A percentile compares a stretch with the other conserved stretches of the same genome.
Conservation (phyloP, 129 eudicot genomes). For the Kitagawia praeruptora region DNA sequence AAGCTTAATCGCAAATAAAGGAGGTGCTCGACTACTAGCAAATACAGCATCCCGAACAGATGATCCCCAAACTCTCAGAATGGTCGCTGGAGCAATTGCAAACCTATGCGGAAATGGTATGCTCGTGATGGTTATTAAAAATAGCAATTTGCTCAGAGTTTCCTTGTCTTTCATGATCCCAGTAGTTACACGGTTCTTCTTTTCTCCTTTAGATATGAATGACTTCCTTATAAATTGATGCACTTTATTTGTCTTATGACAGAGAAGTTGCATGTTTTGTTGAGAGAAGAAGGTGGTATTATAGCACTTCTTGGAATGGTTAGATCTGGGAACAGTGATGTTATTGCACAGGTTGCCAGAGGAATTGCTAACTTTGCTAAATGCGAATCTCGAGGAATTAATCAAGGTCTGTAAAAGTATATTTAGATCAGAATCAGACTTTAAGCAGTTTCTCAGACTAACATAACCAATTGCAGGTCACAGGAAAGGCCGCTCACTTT, state of each 20-base stretch:
- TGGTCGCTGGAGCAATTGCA: conserved; percentile 99
- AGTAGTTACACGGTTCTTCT: not conserved
- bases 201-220: not conserved
- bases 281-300: conserved; percentile 78
- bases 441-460: conserved; percentile 6
- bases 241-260: conserved; percentile 16
- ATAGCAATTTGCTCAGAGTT: not conserved
- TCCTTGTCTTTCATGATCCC: not conserved
- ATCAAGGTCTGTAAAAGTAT: conserved; percentile 48
- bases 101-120: conserved; percentile 95
- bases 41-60: conserved; percentile 69
- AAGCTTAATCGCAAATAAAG: conserved; percentile 74
- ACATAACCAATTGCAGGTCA: conserved; percentile 44
- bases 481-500: conserved; percentile 66
- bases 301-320: conserved; percentile 81
- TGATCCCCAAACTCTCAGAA: conserved; percentile 92
- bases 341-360: conserved; percentile 85
- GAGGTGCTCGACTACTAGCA: conserved; percentile 77
- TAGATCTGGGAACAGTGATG: conserved; percentile 60
- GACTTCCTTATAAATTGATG: conserved; percentile 10
- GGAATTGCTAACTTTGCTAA: conserved; percentile 91
- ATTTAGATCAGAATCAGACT: not conserved
- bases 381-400: conserved; percentile 86
- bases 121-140: not conserved
- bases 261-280: conserved; percentile 62